These are phyloP conservation scores for Cornus florida DNA, from an alignment of 148 eudicot species.

Conservation along the genomic window DNA sequence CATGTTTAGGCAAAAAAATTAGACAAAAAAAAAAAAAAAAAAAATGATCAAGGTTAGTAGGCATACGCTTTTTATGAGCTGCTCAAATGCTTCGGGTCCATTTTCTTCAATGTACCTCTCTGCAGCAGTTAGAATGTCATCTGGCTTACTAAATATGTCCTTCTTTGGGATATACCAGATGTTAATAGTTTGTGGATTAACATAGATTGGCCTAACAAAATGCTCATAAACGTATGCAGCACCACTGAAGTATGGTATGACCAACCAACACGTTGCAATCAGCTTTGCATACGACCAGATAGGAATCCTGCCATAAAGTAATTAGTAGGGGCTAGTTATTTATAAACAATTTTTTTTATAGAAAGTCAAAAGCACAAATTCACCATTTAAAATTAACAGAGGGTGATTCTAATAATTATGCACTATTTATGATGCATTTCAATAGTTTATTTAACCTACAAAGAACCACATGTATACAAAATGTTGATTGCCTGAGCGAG, in stretches of 20 bases:
- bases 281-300: slow-evolving; percentile 88
- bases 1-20: not conserved
- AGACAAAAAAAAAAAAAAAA: not conserved
- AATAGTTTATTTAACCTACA: too few relatives aligned
- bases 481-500: too few relatives aligned
- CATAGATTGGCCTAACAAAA: slow-evolving; percentile 67
- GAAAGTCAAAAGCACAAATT: not conserved
- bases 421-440: not conserved
- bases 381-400: not conserved
- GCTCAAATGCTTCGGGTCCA: slow-evolving; percentile 66
- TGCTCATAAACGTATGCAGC: slow-evolving; percentile 92
- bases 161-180: slow-evolving; percentile 71
- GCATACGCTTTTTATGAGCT: slow-evolving; percentile 57
- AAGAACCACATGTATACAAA: too few relatives aligned
- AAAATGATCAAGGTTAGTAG: not conserved
- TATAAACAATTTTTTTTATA: not conserved
- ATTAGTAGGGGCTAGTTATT: not conserved
- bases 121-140: slow-evolving; percentile 76
- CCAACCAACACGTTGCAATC: slow-evolving; percentile 86
- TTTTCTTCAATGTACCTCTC: slow-evolving; percentile 77
- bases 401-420: not conserved
- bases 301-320: slow-evolving; percentile 65
- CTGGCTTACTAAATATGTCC: slow-evolving; percentile 50
- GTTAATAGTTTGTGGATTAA: slow-evolving; percentile 53
- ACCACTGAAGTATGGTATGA: slow-evolving; percentile 93